Evolutionary conservation across 2,329 filamentous ascomycete genomes (phyloP), one percentile per base, ranked within the genome.

Genomic region (Fusarium clavum): DNA sequence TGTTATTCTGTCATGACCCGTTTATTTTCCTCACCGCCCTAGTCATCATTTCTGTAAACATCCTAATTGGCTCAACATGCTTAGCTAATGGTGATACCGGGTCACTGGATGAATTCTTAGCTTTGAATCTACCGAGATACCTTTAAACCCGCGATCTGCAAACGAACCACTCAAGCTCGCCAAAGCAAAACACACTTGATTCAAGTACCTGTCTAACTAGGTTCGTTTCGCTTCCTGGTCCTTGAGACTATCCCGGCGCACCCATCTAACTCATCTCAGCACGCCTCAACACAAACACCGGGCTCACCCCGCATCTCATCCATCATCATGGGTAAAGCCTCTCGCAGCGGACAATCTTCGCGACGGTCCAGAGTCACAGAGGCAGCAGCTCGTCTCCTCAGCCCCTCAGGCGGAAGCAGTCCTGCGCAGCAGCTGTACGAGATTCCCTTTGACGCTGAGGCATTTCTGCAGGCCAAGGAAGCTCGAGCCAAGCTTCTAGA

Each of bases 131-230:
- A 67, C 63, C 57, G 57, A 67, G 57, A 62, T 67, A 67, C 64
- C 64, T 66, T 67, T 64, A 67, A 67, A 68, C 64, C 38, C 52
- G 51, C 64, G 64, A 68, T 52, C 51, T 45, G 67, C 61, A 67
- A 67, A 57, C 57, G 41, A 70, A 48, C 61, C 66, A 70, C 51
- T 51, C 30, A 62, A 46, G 40, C 57, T 67, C 48, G 61, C 52
- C 64, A 52, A 61, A 61, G 61, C 52, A 47, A 51, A 49, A 62
- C 46, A 32, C 45, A 48, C 38, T n/a, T 43, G 49, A 69, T 30
- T 52, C 34, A 38, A 46, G 58, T 54, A 63, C 59, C 25, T 53
- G 27, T 48, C 34, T 38, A 38, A 27, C 67, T 55, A 63, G 63
- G 34, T 70, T 48, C 41, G 18, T 62, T 38, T 38, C 43, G 25